Percentiles rank a stretch among this genome's conserved stretches.
These are phyloP conservation scores for Colletotrichum endophyticum DNA, from an alignment of 2,329 filamentous ascomycete genomes.

Conservation along the genomic window DNA sequence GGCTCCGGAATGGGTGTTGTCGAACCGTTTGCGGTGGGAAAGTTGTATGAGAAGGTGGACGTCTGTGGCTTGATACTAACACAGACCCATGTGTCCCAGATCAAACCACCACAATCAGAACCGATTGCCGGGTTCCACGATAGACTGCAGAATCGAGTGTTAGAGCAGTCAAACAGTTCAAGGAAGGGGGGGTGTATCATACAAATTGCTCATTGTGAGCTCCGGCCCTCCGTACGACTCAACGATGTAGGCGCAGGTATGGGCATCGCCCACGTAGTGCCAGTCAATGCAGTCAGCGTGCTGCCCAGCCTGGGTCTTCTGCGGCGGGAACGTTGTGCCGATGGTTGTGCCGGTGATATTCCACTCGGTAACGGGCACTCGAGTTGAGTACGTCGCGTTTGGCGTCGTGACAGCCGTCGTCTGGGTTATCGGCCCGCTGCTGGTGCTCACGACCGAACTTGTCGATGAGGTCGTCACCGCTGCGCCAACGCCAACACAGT, in stretches of 20 bases:
- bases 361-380: not conserved
- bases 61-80: not conserved
- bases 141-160: not conserved
- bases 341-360: not conserved
- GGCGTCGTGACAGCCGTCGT: not conserved
- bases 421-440: no score
- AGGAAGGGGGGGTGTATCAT: not conserved
- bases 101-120: constrained; percentile 18
- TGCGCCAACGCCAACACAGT: not conserved
- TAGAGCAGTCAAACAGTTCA: not conserved
- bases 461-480: not conserved
- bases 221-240: not conserved
- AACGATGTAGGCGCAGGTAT: constrained; percentile 9
- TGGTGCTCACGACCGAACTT: not conserved
- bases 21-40: not conserved
- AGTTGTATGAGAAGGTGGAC: not conserved
- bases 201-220: not conserved
- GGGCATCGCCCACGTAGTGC: not conserved
- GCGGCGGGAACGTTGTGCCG: constrained; percentile 21
- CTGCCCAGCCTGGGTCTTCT: constrained; percentile 23
- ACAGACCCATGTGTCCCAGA: not conserved
- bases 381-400: not conserved
- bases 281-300: constrained; percentile 19
- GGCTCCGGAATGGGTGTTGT: not conserved
- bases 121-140: constrained; percentile 20